Evolutionary conservation across 257 asterid species (phyloP), one percentile per base, ranked within the genome.

Genomic region (Nicotiana obtusifolia): DNA sequence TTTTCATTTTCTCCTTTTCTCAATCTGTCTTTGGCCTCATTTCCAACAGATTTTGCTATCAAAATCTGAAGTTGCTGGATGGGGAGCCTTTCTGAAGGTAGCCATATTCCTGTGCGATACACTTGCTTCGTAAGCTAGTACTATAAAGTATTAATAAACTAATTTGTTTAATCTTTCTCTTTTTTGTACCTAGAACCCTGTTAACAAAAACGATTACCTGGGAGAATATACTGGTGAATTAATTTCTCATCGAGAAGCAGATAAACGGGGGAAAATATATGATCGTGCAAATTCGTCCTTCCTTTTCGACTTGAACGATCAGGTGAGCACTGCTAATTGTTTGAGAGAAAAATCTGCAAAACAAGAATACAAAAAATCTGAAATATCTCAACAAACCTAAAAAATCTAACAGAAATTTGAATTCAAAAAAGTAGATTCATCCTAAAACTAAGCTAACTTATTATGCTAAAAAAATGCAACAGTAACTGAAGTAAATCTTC

Each of bases 21-120:
- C 71, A 78, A 35, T 30, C 35, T 37, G 33, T 37, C 10, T 61
- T 26, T 26, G n/a, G 22, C 57, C 0, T 60, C 54, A 41, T 81
- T 64, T 44, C 30, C 47, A 17, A 81, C 81, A 95, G 99, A 92
- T 95, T 81, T 94, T 95, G 85, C 86, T 95, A 86, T 87, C 91
- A 66, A 95, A 85, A 86, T 95, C 99, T 20, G 98, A 93, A 81
- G 93, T 95, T 78, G 92, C 99, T 81, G 99, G 99, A 71, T 95
- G 97, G 99, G 99, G 99, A 85, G 99, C 99, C 64, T 95, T 95
- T 90, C 84, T 92, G 83, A 92, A 93, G 97, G 99, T 93, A 78
- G 57, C 80, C 44, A 10, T 54, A 56, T 81, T 82, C 67, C 79
- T 75, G 41, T 75, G 26, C 14, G 62, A 75, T 30, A 75, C 24